Evolutionary conservation across 768 basidiomycete genomes (phyloP).

Genomic region (Austroboletus eburneus): DNA sequence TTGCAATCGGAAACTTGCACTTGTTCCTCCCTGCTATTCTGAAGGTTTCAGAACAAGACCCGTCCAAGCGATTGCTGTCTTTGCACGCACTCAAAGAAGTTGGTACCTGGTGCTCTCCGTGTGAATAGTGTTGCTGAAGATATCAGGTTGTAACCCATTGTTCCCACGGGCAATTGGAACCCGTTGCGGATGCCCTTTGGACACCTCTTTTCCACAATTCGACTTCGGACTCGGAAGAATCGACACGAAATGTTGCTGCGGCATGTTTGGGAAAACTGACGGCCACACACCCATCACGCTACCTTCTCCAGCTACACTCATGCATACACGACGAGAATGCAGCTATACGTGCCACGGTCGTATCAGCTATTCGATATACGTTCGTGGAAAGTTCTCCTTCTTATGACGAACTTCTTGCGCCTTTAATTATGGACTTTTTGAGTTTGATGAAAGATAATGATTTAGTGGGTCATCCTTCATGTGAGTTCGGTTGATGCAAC

Average conservation of each 20-base stretch:
- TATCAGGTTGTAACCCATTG: slow-evolving; percentile 96
- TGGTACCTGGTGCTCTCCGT: too few species aligned
- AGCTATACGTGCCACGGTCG: slow-evolving; percentile 79
- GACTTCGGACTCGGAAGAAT: slow-evolving; percentile 78
- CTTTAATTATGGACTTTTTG: slow-evolving; percentile 87
- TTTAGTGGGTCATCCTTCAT: slow-evolving; percentile 48
- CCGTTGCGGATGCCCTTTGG: slow-evolving; percentile 89
- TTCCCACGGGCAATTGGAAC: slow-evolving; percentile 77
- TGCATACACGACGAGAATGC: slow-evolving; percentile 67
- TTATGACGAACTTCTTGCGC: slow-evolving; percentile 88
- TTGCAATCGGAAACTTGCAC: slow-evolving; percentile 89
- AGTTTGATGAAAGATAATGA: slow-evolving; percentile 87
- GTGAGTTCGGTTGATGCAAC: not conserved
- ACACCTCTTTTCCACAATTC: slow-evolving; percentile 88
- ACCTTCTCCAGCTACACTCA: slow-evolving; percentile 88
- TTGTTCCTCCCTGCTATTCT: slow-evolving; percentile 85
- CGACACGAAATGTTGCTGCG: slow-evolving; percentile 90
- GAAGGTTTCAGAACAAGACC: slow-evolving; percentile 68
- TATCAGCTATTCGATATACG: slow-evolving; percentile 86
- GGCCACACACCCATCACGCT: slow-evolving; percentile 84
- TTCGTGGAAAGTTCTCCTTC: slow-evolving; percentile 83
- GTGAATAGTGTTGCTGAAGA: too few species aligned
- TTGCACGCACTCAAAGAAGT: slow-evolving; percentile 94
- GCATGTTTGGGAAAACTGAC: slow-evolving; percentile 96
- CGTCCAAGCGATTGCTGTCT: slow-evolving; percentile 76